Evolutionary conservation across 2,329 filamentous ascomycete species (phyloP), one percentile per base, ranked within the genome.

Genomic region (Pseudocercospora vitis): DNA sequence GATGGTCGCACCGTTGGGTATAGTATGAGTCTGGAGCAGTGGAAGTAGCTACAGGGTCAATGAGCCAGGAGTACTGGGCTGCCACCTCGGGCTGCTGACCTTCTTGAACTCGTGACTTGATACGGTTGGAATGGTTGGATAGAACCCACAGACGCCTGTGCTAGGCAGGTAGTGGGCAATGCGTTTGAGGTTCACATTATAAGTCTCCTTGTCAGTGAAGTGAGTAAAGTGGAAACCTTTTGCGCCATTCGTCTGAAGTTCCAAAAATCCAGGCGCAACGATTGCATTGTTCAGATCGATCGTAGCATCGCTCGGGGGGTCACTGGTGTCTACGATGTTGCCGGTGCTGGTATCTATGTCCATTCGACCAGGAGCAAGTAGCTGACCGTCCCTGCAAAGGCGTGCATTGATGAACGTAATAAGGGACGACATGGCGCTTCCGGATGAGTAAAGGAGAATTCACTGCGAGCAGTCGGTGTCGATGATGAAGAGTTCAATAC

Each of bases 201-300:
- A 81, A 52, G 66, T 68, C 29, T 65, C 57, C 18, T 70, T 63
- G 40, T 78, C 67, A 4, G 74, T 66, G 55, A 74, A 79, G 52
- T 77, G 73, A 1, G 79, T 79, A 53, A 81, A 82, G 60, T 81
- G 79, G 48, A 81, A 80, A 1, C 78, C 78, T 63, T 74, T 72
- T 45, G 75, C 67, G 48, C 78, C 77, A 60, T 82, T 82, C 1
- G 77, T 81, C 55, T 82, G 80, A 4, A 82, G 65, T 55, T 82
- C 80, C 18, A 82, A 68, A 59, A 79, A 80, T 3, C 79, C 80
- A 7, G 80, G 79, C 16, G 57, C 53, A 8, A 59, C 23, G 12
- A 54, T 56, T 3, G 48, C 52, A 18, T 50, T 49, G 1, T 44
- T 9, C 4, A 55, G 28, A 44, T 60, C 52, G 12, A 56, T 53